These are phyloP conservation scores for Penicillium crystallinum DNA, from an alignment of 495 filamentous ascomycete genomes.

Conservation along the genomic window DNA sequence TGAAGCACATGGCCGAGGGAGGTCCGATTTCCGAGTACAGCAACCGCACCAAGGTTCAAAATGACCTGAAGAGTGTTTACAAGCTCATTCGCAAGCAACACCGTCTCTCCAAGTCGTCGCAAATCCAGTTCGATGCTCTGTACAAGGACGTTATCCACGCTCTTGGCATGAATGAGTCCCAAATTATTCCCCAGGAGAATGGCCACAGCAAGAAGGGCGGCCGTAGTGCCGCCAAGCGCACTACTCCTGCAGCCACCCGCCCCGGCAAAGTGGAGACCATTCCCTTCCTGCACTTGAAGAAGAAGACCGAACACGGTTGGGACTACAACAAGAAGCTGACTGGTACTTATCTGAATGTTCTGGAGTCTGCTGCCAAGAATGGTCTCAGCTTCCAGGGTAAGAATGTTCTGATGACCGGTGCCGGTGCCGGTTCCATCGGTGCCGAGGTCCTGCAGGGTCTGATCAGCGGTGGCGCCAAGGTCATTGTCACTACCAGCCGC, in stretches of 20 bases:
- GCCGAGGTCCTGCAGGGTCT: constrained; percentile 97
- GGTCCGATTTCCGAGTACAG: constrained; percentile 98
- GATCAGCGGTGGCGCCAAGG: constrained; percentile 93
- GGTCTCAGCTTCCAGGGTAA: constrained; percentile 92
- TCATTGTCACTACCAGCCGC: constrained; percentile 90
- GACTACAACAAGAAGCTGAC: constrained; percentile 99
- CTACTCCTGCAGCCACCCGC: constrained; percentile 59
- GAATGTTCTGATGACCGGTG: constrained; percentile 97
- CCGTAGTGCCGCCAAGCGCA: constrained; percentile 50
- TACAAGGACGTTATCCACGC: constrained; percentile 93
- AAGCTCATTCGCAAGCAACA: constrained; percentile 97
- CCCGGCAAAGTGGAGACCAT: constrained; percentile 93
- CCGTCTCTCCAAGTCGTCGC: constrained; percentile 88
- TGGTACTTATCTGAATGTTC: constrained; percentile 80
- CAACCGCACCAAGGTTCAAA: constrained; percentile 95
- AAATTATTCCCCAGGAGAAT: constrained; percentile 86
- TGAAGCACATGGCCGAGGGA: constrained; percentile 96
- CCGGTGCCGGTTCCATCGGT: constrained; percentile 95
- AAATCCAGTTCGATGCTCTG: constrained; percentile 88
- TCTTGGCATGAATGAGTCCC: constrained; percentile 92
- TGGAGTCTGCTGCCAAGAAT: constrained; percentile 79
- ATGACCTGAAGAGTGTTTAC: constrained; percentile 88
- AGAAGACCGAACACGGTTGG: constrained; percentile 92
- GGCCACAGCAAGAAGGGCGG: constrained; percentile 60
- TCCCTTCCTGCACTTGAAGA: constrained; percentile 94